Evolutionary conservation across 2,329 filamentous ascomycete genomes (phyloP), one percentile per base, ranked within the genome.

Genomic region (Sarocladium kiliense): DNA sequence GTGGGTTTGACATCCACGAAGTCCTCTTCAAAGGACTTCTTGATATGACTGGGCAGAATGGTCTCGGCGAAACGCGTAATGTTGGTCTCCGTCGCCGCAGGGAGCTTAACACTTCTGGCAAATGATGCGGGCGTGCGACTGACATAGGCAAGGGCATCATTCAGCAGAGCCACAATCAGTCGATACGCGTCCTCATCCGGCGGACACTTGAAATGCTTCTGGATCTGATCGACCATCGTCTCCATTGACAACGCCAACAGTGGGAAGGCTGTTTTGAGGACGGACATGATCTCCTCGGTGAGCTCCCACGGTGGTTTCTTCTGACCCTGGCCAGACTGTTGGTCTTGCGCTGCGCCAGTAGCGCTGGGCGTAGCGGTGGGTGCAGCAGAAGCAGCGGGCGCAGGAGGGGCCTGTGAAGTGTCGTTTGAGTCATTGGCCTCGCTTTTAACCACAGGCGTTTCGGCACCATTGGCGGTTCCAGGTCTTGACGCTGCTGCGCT

Each of bases 141-240:
- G 41, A 97, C 91, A 64, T 97, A 97, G 26, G 91, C 91, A 54
- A 99, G 74, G 0, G 91, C 94, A 70, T 99, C 94, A 68, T 99
- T 99, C 21, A 99, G 82, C 11, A 99, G 77, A 2, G 94, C 95
- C n/a, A 97, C 93, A 61, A 99, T 99, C 16, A 99, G 79, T 51
- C 94, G 84, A 71, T 97, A 97, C 2, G 94, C 95, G 74, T 99
- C 94, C 69, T 99, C 94, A 64, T 99, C 94, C 0, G 93, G 93
- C 14, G 93, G 93, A 65, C 94, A 97, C 74, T 99, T 99, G 82
- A 99, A 99, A 72, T 97, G 88, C 77, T 97, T 97, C 70, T 94
- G 89, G 57, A 99, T 96, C 72, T 97, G 93, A 67, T 99, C 94
- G 27, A 97, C 92, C 91, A 97, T 99, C 0, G 93, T 96, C 74